A percentile compares a stretch with the other conserved stretches of the same genome.
Conservation (phyloP, 2,329 filamentous ascomycete species). For the Cladosporium colombiae region DNA sequence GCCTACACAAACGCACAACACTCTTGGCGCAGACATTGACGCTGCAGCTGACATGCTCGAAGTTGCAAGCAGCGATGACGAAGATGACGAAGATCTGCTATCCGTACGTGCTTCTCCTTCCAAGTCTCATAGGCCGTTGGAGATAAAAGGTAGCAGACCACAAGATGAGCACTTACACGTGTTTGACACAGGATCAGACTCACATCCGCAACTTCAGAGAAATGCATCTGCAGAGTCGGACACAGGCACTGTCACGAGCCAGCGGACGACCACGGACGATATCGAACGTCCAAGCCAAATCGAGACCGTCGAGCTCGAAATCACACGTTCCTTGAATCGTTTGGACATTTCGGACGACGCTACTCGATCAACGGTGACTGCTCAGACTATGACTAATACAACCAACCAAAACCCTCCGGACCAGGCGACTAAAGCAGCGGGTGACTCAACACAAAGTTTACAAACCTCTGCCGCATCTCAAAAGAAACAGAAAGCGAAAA, state of each 20-base stretch:
- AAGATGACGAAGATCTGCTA: constrained; percentile 23
- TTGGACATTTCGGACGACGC: constrained; percentile 19
- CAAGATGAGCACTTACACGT: constrained; percentile 17
- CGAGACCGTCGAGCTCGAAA: constrained; percentile 24
- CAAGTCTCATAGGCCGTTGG: constrained; percentile 13
- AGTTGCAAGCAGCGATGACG: constrained; percentile 25
- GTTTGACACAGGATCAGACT: constrained; percentile 23
- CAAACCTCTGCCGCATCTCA: not conserved
- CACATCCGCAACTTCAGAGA: constrained; percentile 40
- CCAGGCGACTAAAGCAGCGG: not conserved
- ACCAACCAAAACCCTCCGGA: not conserved
- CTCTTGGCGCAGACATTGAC: constrained; percentile 10
- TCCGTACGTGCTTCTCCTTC: constrained; percentile 18
- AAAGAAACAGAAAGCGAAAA: not conserved
- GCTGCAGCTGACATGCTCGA: constrained; percentile 20
- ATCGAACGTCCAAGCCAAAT: constrained; percentile 11
- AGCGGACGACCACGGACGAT: constrained; percentile 4
- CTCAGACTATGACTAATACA: not conserved
- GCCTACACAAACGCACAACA: not conserved
- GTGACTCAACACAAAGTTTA: not conserved
- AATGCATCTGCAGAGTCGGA: constrained; percentile 38
- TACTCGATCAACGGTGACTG: not conserved
- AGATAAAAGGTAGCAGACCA: constrained; percentile 11
- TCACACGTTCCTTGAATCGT: constrained; percentile 22
- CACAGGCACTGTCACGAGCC: not conserved